Conservation (phyloP, 805 yeast species). For the Candida succiphila region DNA sequence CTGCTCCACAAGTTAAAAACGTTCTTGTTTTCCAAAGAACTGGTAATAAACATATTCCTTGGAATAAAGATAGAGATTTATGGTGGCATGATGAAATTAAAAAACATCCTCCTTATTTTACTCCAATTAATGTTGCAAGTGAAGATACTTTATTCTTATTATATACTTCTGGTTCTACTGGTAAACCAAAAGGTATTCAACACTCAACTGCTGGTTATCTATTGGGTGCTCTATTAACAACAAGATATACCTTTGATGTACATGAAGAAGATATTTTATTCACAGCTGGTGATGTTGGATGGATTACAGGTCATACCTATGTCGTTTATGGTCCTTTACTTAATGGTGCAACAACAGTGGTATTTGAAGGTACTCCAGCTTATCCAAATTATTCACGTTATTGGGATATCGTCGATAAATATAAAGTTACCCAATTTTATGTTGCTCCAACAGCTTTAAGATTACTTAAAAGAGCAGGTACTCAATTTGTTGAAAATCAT, state of each 20-base stretch:
- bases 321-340: slow-evolving; percentile 74
- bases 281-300: slow-evolving; percentile 87
- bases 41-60: slow-evolving; percentile 43
- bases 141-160: slow-evolving; percentile 77
- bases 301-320: slow-evolving; percentile 87
- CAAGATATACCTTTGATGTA: slow-evolving; percentile 68
- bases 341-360: slow-evolving; percentile 69
- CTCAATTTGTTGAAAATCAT: slow-evolving; percentile 45
- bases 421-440: slow-evolving; percentile 69
- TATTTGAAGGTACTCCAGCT: slow-evolving; percentile 83
- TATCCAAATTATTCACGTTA: slow-evolving; percentile 74
- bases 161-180: slow-evolving; percentile 83
- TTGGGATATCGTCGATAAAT: slow-evolving; percentile 67
- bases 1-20: slow-evolving; percentile 56
- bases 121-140: slow-evolving; percentile 69
- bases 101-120: slow-evolving; percentile 57
- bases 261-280: slow-evolving; percentile 66
- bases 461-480: slow-evolving; percentile 68
- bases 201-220: slow-evolving; percentile 77
- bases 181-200: slow-evolving; percentile 81
- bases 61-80: slow-evolving; percentile 50
- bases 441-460: slow-evolving; percentile 82
- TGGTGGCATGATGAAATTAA: slow-evolving; percentile 69
- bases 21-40: slow-evolving; percentile 72
- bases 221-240: slow-evolving; percentile 62